These are phyloP conservation scores for Phialophora verrucosa DNA, from an alignment of 2,329 filamentous ascomycete species.

Conservation along the genomic window DNA sequence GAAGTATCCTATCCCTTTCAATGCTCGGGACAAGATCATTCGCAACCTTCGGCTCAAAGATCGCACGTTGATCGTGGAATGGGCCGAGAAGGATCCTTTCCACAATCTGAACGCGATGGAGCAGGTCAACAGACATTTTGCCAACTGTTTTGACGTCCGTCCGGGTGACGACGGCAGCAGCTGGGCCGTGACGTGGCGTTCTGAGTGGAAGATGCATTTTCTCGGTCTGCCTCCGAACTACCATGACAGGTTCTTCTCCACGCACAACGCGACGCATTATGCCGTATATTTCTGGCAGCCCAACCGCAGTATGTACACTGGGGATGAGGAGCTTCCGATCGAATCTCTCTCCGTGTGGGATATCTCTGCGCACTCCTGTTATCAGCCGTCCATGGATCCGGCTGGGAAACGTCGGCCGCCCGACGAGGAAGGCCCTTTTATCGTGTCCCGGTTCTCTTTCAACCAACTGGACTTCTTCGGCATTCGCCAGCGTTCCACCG, in stretches of 20 bases:
- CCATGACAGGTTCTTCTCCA: conserved; percentile 67
- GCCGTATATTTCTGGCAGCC: conserved; percentile 68
- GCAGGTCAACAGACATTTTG: conserved; percentile 63
- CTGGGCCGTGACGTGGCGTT: conserved; percentile 55
- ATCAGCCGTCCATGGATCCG: conserved; percentile 59
- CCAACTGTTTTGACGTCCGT: conserved; percentile 62
- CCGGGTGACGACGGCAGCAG: not conserved
- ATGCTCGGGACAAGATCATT: conserved; percentile 56
- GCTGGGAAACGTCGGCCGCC: conserved; percentile 47
- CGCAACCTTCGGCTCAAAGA: conserved; percentile 61
- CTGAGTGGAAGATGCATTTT: conserved; percentile 67
- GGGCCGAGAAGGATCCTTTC: conserved; percentile 61
- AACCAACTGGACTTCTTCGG: conserved; percentile 59
- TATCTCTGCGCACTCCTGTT: conserved; percentile 57
- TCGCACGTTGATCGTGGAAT: conserved; percentile 66
- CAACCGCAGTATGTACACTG: conserved; percentile 59
- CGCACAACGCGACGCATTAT: conserved; percentile 65
- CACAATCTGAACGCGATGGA: conserved; percentile 60
- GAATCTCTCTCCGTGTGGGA: conserved; percentile 67
- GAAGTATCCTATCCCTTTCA: conserved; percentile 58
- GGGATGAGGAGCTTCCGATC: conserved; percentile 61
- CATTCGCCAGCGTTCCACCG: conserved; percentile 59
- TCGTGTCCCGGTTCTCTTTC: conserved; percentile 59
- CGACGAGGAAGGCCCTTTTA: conserved; percentile 48
- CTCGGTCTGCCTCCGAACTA: conserved; percentile 61